These are phyloP conservation scores for Acanthamoeba divionensis DNA, from an alignment of 208 protist species.

Conservation along the genomic window DNA sequence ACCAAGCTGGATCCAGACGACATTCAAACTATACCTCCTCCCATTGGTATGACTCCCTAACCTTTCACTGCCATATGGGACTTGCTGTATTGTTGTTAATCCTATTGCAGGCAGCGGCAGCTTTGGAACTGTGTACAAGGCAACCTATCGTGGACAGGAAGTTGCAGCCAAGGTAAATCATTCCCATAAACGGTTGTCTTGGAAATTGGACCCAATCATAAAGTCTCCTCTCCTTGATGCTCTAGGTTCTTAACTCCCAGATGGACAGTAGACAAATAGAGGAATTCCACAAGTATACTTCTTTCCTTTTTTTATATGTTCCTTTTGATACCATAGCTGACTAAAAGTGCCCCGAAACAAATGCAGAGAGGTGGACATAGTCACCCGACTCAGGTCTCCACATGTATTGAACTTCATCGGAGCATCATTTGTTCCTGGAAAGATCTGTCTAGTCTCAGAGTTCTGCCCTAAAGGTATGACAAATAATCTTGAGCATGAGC, in stretches of 20 bases:
- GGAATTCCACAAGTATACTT: not conserved
- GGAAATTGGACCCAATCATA: not conserved
- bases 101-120: slow-evolving; percentile 14
- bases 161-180: slow-evolving; percentile 38
- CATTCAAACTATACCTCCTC: not conserved
- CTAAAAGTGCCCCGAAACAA: not conserved
- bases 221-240: not conserved
- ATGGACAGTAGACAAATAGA: not conserved
- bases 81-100: too few relatives aligned
- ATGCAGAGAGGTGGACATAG: slow-evolving; percentile 40
- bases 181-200: not conserved
- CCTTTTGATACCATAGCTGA: too few relatives aligned
- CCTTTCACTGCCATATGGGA: not conserved
- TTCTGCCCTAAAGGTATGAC: not conserved
- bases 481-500: too few relatives aligned
- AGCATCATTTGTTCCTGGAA: slow-evolving; percentile 21
- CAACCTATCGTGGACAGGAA: slow-evolving; percentile 40
- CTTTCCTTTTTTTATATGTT: not conserved
- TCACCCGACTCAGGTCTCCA: slow-evolving; percentile 13
- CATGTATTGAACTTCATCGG: slow-evolving; percentile 40
- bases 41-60: not conserved
- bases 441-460: slow-evolving; percentile 24
- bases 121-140: slow-evolving; percentile 49
- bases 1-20: slow-evolving; percentile 28
- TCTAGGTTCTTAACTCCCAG: not conserved